These are phyloP conservation scores for Pythium plurisporium DNA, from an alignment of 352 stramenopile genomes.

Conservation along the genomic window DNA sequence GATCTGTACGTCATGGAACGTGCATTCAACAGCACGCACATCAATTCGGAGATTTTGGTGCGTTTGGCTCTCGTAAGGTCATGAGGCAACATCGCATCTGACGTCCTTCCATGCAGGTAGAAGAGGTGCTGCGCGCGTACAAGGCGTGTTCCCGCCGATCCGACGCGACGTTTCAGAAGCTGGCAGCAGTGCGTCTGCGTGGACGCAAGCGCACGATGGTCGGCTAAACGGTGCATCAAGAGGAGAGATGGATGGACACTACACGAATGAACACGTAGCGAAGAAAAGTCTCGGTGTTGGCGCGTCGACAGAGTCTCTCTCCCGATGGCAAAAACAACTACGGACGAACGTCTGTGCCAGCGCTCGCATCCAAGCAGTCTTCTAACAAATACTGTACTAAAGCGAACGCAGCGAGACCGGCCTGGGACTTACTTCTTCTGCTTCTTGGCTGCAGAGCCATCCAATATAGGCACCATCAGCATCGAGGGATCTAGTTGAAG, in stretches of 20 bases:
- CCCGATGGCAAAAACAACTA: background rate
- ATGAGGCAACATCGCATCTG: background rate
- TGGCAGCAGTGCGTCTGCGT: conserved; percentile 82
- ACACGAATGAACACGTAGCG: background rate
- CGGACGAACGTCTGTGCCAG: background rate
- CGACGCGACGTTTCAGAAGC: conserved; percentile 80
- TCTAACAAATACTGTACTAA: conserved; percentile 30
- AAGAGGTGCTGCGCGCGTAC: conserved; percentile 84
- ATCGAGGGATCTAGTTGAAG: background rate
- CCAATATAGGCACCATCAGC: background rate
- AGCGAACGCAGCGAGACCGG: background rate
- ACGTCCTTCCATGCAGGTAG: conserved; percentile 32
- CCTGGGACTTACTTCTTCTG: conserved; percentile 43
- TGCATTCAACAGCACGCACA: conserved; percentile 88
- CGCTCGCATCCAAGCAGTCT: conserved; percentile 5
- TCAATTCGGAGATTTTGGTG: conserved; percentile 79
- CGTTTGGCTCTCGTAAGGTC: background rate
- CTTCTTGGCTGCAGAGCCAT: conserved; percentile 44
- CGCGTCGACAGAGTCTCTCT: conserved; percentile 1
- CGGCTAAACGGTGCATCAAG: conserved; percentile 40
- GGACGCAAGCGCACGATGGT: conserved; percentile 91
- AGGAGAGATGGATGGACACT: background rate
- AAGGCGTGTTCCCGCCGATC: conserved; percentile 69
- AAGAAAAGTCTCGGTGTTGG: conserved; percentile 1
- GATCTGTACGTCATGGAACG: conserved; percentile 93